phyloP scores from a whole-genome alignment of 139 green algal species.

The Zygnema cylindricum region DNA sequence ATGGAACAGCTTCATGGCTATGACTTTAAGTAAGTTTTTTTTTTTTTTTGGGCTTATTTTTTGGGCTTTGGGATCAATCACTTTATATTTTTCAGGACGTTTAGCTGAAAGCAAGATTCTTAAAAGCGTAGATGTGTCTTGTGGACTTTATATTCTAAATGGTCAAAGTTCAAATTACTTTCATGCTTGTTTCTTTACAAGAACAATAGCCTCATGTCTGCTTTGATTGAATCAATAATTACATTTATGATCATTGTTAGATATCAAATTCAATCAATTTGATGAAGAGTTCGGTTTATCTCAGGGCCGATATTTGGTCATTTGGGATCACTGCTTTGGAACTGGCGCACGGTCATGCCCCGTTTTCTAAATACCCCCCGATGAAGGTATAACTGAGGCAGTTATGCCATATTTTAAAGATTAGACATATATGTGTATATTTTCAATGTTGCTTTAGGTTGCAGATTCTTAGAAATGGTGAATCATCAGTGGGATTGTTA shows the following conservation, averaged over 20 bases:
- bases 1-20: slow-evolving; percentile 88
- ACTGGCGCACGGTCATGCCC: slow-evolving; percentile 96
- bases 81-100: too few relatives aligned
- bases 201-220: too few relatives aligned
- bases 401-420: neutral
- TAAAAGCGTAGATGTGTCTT: too few relatives aligned
- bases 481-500: neutral
- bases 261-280: too few relatives aligned
- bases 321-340: slow-evolving; percentile 98
- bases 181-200: neutral
- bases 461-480: neutral
- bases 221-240: too few relatives aligned
- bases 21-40: slow-evolving; percentile 54
- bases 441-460: neutral
- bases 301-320: slow-evolving; percentile 95
- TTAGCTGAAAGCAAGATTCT: too few relatives aligned
- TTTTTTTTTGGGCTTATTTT: neutral
- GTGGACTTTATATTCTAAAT: too few relatives aligned
- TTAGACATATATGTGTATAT: neutral
- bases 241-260: too few relatives aligned
- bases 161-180: too few relatives aligned
- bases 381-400: slow-evolving; percentile 84
- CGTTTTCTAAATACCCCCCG: slow-evolving; percentile 97
- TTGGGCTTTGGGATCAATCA: too few relatives aligned
- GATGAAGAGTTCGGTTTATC: slow-evolving; percentile 27